phyloP scores from a whole-genome alignment of 306 rosid species.

The Cucumis hystrix region DNA sequence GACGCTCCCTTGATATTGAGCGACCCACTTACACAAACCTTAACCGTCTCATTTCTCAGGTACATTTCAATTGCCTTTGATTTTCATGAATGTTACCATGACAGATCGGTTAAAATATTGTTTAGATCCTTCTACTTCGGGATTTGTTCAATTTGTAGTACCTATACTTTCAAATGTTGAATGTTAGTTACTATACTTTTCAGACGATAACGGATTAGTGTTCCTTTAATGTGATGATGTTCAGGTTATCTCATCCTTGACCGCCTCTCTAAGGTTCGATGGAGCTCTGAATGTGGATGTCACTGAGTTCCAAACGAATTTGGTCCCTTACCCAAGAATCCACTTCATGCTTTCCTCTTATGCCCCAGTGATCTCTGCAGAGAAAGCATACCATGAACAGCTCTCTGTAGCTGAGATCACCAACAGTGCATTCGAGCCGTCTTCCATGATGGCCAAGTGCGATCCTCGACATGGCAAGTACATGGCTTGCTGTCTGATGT shows the following conservation, averaged over 20 bases:
- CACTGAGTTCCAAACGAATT: slow-evolving; percentile 83
- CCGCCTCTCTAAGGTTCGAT: slow-evolving; percentile 81
- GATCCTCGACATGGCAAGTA: slow-evolving; percentile 94
- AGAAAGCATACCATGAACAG: slow-evolving; percentile 18
- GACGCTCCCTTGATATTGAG: slow-evolving; percentile 90
- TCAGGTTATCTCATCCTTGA: slow-evolving; percentile 78
- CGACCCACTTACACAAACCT: slow-evolving; percentile 92
- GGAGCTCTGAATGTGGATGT: slow-evolving; percentile 89
- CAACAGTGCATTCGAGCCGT: slow-evolving; percentile 88
- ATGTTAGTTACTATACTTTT: too few species aligned
- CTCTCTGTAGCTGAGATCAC: slow-evolving; percentile 89
- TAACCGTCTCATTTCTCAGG: slow-evolving; percentile 88
- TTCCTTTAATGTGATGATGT: not conserved
- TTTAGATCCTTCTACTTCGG: too few species aligned
- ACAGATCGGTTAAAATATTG: too few species aligned
- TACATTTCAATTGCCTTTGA: not conserved
- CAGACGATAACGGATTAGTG: not conserved
- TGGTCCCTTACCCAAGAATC: slow-evolving; percentile 89
- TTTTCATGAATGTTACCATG: too few species aligned
- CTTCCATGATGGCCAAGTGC: slow-evolving; percentile 96
- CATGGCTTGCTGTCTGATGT: slow-evolving; percentile 94
- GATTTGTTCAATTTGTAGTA: too few species aligned
- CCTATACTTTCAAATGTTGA: too few species aligned
- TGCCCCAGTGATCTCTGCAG: slow-evolving; percentile 51
- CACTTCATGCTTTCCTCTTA: slow-evolving; percentile 96